Base-by-base conservation (phyloP, 116 monocot species). In the Thalassia testudinum region DNA sequence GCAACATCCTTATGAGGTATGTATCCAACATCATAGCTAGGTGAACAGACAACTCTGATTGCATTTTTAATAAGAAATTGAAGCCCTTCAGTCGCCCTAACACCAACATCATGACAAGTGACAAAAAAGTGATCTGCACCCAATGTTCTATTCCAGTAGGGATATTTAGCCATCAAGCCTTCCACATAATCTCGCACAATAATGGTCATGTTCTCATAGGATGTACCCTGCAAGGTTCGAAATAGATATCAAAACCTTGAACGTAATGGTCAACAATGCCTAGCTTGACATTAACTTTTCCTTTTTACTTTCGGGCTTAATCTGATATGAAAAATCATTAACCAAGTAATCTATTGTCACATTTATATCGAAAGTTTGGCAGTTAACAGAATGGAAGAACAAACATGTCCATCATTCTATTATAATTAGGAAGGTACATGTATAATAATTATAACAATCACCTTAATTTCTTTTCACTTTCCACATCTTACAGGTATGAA, bases 31-130 rank as follows among this genome's bases (percentile, higher is more conserved):
- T 95, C 65, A 73, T 95, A 95, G 62, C 85, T 95, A 24, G 95
- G 85, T 24, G 95, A 88, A 66, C 95, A 95, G 40, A 88, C 88
- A 57, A 82, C 85, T 42, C 95, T 66, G 51, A 95, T 95, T 5
- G 85, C 78, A 66, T 88, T 95, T 59, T 95, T 88, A 21, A 85
- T 55, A 53, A 88, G 66, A 47, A 72, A 66, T n/a, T 63, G 65
- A 24, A 81, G 70, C 50, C 95, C 95, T 66, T 95, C 95, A 42
- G 85, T 85, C 52, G 95, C 95, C 47, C 95, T 78, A 34, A 95
- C 95, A 42, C 95, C 89, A 50, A 95, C 95, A 78, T 95, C 95
- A 74, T 95, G 95, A 37, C 89, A 95, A 24, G 95, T 88, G 18
- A 95, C 95, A 53, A 95, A 75, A 66, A 88, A 79, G 63, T 95